Evolutionary conservation across 169 alveolate genomes (phyloP).

Genomic region (Neospora caninum): DNA sequence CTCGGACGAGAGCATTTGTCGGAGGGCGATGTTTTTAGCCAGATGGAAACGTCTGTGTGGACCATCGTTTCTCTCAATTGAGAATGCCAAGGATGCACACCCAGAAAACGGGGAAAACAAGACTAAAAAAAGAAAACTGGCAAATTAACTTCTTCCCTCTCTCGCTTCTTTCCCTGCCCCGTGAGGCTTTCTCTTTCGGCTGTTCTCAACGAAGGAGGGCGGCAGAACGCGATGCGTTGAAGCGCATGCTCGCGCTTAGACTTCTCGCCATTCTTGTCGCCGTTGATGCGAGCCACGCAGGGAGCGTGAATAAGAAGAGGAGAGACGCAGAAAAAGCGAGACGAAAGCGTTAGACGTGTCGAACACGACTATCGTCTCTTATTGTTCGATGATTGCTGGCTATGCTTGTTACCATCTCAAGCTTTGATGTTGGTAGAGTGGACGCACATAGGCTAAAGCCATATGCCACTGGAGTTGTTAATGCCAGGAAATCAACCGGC

Average conservation of each 20-base stretch:
- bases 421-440: constrained; percentile 18
- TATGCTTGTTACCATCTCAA: constrained; percentile 13
- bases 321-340: not conserved
- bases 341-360: not conserved
- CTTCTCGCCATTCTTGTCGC: too few species aligned
- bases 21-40: too few species aligned
- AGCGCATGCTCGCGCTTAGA: too few species aligned
- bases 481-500: not conserved
- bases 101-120: too few species aligned
- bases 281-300: too few species aligned
- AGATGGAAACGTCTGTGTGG: too few species aligned
- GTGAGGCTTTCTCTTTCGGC: not conserved
- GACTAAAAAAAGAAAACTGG: too few species aligned
- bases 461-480: constrained; percentile 15
- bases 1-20: too few species aligned
- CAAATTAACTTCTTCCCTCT: not conserved
- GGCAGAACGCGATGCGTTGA: not conserved
- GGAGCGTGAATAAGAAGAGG: too few species aligned
- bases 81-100: too few species aligned
- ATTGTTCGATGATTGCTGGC: not conserved
- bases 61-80: too few species aligned
- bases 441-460: constrained; percentile 10
- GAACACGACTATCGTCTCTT: not conserved
- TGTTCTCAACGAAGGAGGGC: not conserved
- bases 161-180: not conserved